Conservation (phyloP, 2,329 filamentous ascomycete species). For the Trichoderma koningii region DNA sequence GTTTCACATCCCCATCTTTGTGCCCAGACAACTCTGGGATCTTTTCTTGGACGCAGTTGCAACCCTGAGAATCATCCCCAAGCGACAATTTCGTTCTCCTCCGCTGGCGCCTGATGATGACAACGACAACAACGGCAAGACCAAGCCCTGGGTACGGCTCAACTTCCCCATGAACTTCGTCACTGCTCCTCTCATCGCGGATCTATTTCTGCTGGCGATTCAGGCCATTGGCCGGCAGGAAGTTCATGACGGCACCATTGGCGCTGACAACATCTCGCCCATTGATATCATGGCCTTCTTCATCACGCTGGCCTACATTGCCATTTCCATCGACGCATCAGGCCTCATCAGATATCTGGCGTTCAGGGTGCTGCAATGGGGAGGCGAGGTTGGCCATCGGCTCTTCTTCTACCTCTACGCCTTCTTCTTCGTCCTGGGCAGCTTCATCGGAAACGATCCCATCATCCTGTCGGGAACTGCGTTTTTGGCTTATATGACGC, state of each 20-base stretch:
- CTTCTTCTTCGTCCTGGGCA: constrained; percentile 70
- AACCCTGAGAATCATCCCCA: constrained; percentile 55
- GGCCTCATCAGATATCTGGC: constrained; percentile 71
- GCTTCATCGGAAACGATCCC: constrained; percentile 73
- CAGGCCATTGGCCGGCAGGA: constrained; percentile 66
- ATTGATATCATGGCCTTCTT: constrained; percentile 77
- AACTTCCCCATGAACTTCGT: constrained; percentile 69
- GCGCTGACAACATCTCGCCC: constrained; percentile 65
- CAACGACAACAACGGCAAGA: constrained; percentile 37
- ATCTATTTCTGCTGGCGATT: constrained; percentile 71
- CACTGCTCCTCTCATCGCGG: constrained; percentile 69
- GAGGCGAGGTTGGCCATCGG: constrained; percentile 65
- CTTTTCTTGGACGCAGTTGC: constrained; percentile 43
- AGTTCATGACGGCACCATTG: constrained; percentile 68
- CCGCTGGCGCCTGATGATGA: constrained; percentile 33
- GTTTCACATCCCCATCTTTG: constrained; percentile 63
- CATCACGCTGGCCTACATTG: constrained; percentile 72
- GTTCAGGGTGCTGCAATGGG: constrained; percentile 69
- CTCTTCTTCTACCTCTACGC: constrained; percentile 73
- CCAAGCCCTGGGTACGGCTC: constrained; percentile 50
- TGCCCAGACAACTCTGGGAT: constrained; percentile 56
- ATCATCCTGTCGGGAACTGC: constrained; percentile 74
- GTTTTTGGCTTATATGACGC: constrained; percentile 76
- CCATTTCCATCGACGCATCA: constrained; percentile 75
- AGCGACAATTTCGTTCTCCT: constrained; percentile 37